Evolutionary conservation across 2,329 filamentous ascomycete genomes (phyloP).

Genomic region (Xylaria sp.): DNA sequence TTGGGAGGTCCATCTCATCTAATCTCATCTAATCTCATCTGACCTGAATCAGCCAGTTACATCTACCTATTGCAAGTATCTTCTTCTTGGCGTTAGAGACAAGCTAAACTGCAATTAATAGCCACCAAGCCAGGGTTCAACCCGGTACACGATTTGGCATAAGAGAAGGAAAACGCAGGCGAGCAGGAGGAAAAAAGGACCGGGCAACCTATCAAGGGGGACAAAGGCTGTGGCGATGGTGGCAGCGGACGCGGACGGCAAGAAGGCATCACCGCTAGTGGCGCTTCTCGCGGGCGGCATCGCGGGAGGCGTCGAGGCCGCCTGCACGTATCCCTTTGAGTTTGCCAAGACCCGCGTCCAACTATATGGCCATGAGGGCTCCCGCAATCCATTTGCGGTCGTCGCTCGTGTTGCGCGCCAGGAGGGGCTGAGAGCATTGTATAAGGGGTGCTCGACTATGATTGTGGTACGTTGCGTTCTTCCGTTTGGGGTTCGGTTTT

Average conservation of each 20-base stretch:
- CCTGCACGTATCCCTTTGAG: slow-evolving; percentile 62
- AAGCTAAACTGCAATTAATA: too few species aligned
- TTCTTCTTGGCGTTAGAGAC: too few species aligned
- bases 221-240: slow-evolving; percentile 38
- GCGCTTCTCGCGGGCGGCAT: slow-evolving; percentile 41
- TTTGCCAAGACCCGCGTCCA: slow-evolving; percentile 69
- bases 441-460: slow-evolving; percentile 60
- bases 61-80: too few species aligned
- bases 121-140: neutral
- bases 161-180: neutral
- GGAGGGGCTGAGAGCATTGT: slow-evolving; percentile 62
- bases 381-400: slow-evolving; percentile 61
- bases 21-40: too few species aligned
- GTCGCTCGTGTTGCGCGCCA: slow-evolving; percentile 59
- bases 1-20: neutral
- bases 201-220: neutral
- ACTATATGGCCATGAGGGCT: slow-evolving; percentile 48
- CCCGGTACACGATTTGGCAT: neutral
- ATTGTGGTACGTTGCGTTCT: slow-evolving; percentile 48
- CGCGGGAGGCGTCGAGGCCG: slow-evolving; percentile 42
- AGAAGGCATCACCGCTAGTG: slow-evolving; percentile 37
- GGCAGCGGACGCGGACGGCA: slow-evolving; percentile 30
- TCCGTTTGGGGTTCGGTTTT: neutral
- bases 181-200: neutral
- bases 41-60: too few species aligned